Evolutionary conservation across 2,329 filamentous ascomycete species (phyloP), one percentile per base, ranked within the genome.

Genomic region (Sarocladium brachiariae): DNA sequence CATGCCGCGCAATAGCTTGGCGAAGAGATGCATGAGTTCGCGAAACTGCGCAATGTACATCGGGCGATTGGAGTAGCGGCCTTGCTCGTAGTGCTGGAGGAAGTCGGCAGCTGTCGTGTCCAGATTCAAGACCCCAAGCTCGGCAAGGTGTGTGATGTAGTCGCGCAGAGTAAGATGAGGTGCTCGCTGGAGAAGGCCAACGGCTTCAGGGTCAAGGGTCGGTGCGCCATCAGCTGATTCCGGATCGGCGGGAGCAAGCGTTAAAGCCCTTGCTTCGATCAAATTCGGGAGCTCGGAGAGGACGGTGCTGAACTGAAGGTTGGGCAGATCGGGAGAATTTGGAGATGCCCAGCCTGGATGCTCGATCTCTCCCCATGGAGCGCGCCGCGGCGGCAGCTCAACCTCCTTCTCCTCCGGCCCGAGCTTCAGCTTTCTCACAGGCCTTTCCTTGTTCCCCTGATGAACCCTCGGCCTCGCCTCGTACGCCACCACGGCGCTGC

Each of bases 261-360:
- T 90, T n/a, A 96, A 81, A 1, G 90, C 92, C 65, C 92, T 92
- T 9, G 89, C 92, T 70, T 97, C 92, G 55, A 97, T 87, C 24
- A 97, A 76, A 62, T 95, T 86, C 1, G 91, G 89, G 21, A 99
- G 75, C 66, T 97, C 92, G 33, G 79, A 76, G 16, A 96, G 75
- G 21, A 99, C 89, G 2, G 83, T 82, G 58, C 76, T 78, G 66
- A 95, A 97, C 56, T 95, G 83, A n/a, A 97, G 70, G 61, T 89
- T 82, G 4, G 89, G 83, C 16, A 93, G 70, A 61, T 93, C 87
- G 8, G 78, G 72, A 1, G 82, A 86, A 25, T 80, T 78, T 5
- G 92, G 92, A 2, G 89, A 87, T 2, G 86, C 86, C 92, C 93
- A 97, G 49, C 92, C 93, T 14, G 83, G 75, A 63, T 99, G 93